Evolutionary conservation across 495 filamentous ascomycete species (phyloP).

Genomic region (Tuber borchii): DNA sequence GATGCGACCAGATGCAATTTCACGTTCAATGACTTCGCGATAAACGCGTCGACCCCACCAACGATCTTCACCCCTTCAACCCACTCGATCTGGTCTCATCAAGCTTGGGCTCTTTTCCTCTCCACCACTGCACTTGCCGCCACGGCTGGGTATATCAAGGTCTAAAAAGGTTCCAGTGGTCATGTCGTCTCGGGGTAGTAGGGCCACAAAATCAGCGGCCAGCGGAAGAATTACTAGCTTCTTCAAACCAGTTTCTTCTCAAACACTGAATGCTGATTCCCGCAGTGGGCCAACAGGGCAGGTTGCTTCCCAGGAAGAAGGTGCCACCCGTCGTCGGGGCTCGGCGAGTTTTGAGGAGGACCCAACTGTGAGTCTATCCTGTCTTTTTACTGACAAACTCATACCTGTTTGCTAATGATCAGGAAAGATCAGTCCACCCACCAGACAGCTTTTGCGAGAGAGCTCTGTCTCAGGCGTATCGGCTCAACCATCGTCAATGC

Average conservation of each 20-base stretch:
- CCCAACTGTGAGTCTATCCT: neutral
- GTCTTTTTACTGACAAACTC: neutral
- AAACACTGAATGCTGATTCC: neutral
- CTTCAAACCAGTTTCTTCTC: slow-evolving; percentile 18
- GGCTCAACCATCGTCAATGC: slow-evolving; percentile 32
- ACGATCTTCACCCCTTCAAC: neutral
- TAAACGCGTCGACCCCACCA: slow-evolving; percentile 37
- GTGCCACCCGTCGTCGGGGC: neutral
- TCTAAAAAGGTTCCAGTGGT: neutral
- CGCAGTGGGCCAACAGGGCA: neutral
- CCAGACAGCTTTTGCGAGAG: slow-evolving; percentile 2
- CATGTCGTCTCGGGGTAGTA: neutral
- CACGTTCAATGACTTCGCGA: slow-evolving; percentile 23
- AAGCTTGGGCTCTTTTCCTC: neutral
- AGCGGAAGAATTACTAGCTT: slow-evolving; percentile 17
- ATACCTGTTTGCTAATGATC: neutral
- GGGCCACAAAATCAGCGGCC: neutral
- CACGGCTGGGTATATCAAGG: neutral
- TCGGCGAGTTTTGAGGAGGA: slow-evolving; percentile 1
- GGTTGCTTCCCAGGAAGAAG: neutral
- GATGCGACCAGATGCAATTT: slow-evolving; percentile 10
- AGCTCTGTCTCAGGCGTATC: slow-evolving; percentile 41
- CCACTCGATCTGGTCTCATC: neutral
- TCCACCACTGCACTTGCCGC: neutral
- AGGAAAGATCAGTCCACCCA: neutral